Evolutionary conservation across 2,329 filamentous ascomycete species (phyloP), one percentile per base, ranked within the genome.

Genomic region (Alternaria incomplexa): DNA sequence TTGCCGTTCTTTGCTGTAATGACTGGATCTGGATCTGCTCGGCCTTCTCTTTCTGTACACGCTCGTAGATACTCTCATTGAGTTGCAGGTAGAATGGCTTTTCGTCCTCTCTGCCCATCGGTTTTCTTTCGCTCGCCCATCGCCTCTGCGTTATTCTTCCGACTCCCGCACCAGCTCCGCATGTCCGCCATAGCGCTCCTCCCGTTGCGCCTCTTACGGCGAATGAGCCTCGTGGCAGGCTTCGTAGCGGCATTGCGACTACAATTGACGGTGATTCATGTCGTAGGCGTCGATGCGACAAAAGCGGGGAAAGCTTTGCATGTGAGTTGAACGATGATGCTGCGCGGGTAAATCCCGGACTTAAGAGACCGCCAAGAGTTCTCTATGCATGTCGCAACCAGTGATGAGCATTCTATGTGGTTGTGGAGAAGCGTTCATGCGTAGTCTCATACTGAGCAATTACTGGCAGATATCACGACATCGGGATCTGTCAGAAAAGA

Each of bases 51-150:
- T 85, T 83, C 73, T 86, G 81, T 63, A 90, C 74, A 46, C 88
- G 83, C 70, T 87, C 83, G 44, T 84, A 80, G 13, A 88, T 89
- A 67, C 86, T 89, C 72, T 89, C 86, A 66, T 88, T 89, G 47
- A 90, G 71, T 74, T 90, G 88, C 32, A 84, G 83, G 73, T 87
- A 86, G 80, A 90, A 90, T 1, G 85, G 83, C 62, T 80, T 72
- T 36, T 81, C 80, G 26, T 73, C 68, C 10, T 78, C 71, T 40
- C 60, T 47, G n/a, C 45, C 48, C 47, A 64, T 66, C 47, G 68
- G 65, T 28, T 70, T 67, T 40, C 68, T 61, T 10, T 70, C 55
- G 50, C 77, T 79, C 52, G 79, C 79, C 73, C 81, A 82, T 71
- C 81, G 73, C 54, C 70, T 65, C 43, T 77, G 74, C 36, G 69